Evolutionary conservation across 2,329 filamentous ascomycete genomes (phyloP).

Genomic region (Trichoderma lentiforme): DNA sequence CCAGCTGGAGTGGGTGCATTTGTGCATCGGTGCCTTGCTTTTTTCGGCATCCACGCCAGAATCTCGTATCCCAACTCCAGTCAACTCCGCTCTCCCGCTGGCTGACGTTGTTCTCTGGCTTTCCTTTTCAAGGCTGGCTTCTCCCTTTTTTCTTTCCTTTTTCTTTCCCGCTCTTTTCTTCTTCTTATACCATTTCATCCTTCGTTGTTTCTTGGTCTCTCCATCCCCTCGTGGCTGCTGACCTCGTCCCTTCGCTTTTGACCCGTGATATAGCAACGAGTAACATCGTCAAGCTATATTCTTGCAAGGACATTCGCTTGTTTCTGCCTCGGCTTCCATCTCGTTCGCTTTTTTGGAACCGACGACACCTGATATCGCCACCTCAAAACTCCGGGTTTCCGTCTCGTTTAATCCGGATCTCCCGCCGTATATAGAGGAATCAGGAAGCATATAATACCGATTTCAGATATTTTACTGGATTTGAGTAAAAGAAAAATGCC

Average conservation of each 20-base stretch:
- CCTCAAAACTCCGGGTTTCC: neutral
- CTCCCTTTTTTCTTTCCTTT: neutral
- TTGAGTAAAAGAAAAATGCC: constrained; percentile 29
- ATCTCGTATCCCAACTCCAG: constrained; percentile 6
- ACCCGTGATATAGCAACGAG: neutral
- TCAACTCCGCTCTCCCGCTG: neutral
- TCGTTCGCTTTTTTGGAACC: constrained; percentile 2
- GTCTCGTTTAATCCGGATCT: neutral
- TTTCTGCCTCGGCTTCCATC: neutral
- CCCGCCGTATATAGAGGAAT: constrained; percentile 3
- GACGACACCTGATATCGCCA: constrained; percentile 1
- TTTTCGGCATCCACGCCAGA: neutral
- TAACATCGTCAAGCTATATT: neutral
- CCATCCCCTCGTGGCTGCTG: neutral
- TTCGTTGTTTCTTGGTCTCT: neutral
- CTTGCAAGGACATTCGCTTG: constrained; percentile 1
- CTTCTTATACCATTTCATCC: neutral
- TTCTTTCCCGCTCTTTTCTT: neutral
- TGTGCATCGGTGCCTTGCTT: constrained; percentile 11
- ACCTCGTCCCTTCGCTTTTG: neutral
- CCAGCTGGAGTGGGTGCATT: neutral
- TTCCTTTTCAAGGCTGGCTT: neutral
- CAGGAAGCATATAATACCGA: neutral
- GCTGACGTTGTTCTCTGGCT: constrained; percentile 4
- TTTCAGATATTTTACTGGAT: neutral